Conservation (phyloP, 2,329 filamentous ascomycete genomes). For the Cyanodermella asteris region DNA sequence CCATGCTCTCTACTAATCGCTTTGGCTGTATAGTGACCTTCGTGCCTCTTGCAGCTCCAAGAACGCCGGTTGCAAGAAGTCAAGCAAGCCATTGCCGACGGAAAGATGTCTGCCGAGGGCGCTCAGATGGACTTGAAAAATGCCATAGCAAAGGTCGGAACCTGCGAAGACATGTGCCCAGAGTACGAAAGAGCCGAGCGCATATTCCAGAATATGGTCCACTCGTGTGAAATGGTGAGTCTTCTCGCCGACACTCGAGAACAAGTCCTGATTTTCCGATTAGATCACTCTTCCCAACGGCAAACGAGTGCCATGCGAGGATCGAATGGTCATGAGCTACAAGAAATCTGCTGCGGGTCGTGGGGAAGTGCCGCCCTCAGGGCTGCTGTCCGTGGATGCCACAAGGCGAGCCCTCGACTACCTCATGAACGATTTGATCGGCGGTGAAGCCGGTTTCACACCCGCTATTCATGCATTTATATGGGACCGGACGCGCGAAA, state of each 20-base stretch:
- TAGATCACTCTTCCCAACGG: constrained; percentile 7
- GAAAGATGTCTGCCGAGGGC: constrained; percentile 35
- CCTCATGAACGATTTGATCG: constrained; percentile 27
- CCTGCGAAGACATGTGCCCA: constrained; percentile 42
- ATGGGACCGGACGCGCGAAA: constrained; percentile 42
- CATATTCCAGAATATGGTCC: constrained; percentile 39
- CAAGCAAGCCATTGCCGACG: constrained; percentile 27
- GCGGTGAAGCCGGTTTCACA: constrained; percentile 25
- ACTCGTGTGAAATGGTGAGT: constrained; percentile 35
- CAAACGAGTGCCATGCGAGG: constrained; percentile 23
- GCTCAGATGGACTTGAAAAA: constrained; percentile 36
- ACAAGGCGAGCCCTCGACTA: constrained; percentile 26
- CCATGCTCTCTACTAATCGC: no score
- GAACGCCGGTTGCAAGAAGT: constrained; percentile 27
- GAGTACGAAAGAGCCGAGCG: constrained; percentile 40
- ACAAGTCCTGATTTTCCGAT: not conserved
- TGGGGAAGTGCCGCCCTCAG: constrained; percentile 40
- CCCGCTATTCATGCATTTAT: constrained; percentile 40
- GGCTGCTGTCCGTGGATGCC: constrained; percentile 35
- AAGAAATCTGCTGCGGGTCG: constrained; percentile 39
- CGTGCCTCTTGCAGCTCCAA: no score
- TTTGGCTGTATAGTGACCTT: no score
- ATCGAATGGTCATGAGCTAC: constrained; percentile 42
- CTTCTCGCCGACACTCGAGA: not conserved
- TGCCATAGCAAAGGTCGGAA: constrained; percentile 39